phyloP scores from a whole-genome alignment of 768 basidiomycete genomes.

The Hypholoma sublateritium region DNA sequence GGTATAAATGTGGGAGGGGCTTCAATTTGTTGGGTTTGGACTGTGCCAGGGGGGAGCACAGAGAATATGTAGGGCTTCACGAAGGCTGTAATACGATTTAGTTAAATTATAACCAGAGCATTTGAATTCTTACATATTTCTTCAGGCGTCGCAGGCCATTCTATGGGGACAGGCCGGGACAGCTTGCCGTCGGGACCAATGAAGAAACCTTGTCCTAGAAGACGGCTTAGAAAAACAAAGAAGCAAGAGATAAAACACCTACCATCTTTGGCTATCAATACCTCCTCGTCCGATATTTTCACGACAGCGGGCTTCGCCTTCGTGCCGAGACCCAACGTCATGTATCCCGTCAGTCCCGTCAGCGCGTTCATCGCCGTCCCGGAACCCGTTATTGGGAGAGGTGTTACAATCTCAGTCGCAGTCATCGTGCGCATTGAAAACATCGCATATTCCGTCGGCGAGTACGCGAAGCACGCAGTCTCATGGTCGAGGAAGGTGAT shows the following conservation, averaged over 20 bases:
- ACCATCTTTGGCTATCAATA: slow-evolving; percentile 81
- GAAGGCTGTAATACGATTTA: slow-evolving; percentile 44
- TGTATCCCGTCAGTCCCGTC: slow-evolving; percentile 80
- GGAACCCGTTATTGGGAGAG: slow-evolving; percentile 44
- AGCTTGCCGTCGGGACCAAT: slow-evolving; percentile 60
- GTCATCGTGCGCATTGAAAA: slow-evolving; percentile 64
- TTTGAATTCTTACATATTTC: slow-evolving; percentile 54
- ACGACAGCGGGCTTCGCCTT: slow-evolving; percentile 69
- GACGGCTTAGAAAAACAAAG: neutral
- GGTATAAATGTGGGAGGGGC: slow-evolving; percentile 37
- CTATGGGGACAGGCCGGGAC: slow-evolving; percentile 48
- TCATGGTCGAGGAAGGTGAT: slow-evolving; percentile 72
- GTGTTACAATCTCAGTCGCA: slow-evolving; percentile 52
- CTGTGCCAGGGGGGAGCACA: slow-evolving; percentile 67
- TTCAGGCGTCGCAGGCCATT: slow-evolving; percentile 82
- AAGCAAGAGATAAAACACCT: slow-evolving; percentile 24
- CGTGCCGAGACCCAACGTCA: slow-evolving; percentile 77
- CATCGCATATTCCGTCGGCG: slow-evolving; percentile 74
- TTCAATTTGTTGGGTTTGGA: slow-evolving; percentile 31
- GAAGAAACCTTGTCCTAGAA: slow-evolving; percentile 65
- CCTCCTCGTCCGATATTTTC: slow-evolving; percentile 57
- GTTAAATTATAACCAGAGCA: neutral
- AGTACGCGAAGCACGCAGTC: slow-evolving; percentile 73
- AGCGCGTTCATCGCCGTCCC: slow-evolving; percentile 70
- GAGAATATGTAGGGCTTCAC: slow-evolving; percentile 79